Percentiles rank a stretch among this genome's conserved stretches.
Evolutionary conservation across 225 moss, liverwort and hornwort species (phyloP).

Genomic region (Neckera pumila): DNA sequence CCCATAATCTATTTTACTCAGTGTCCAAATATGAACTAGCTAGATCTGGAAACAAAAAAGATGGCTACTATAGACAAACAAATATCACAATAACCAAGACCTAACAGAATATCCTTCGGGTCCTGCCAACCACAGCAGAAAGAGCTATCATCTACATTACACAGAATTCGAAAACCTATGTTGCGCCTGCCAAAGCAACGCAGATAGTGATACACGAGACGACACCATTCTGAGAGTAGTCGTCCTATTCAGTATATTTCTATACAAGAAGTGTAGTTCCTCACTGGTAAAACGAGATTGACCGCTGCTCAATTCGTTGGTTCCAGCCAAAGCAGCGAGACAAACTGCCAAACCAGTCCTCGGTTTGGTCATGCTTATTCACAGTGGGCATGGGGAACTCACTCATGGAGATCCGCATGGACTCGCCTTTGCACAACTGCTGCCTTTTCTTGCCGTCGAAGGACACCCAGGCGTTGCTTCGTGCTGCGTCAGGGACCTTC

Average conservation of each 20-base stretch:
- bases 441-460: conserved; percentile 92
- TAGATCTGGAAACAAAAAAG: not conserved
- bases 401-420: conserved; percentile 79
- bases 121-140: conserved; percentile 4
- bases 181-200: not conserved
- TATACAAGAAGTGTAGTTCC: not conserved
- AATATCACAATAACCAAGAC: not conserved
- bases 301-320: conserved; percentile 52
- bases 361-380: conserved; percentile 87
- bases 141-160: not conserved
- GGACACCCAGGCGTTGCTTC: conserved; percentile 91
- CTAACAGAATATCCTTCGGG: not conserved
- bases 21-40: not conserved
- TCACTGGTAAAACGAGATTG: conserved; percentile 15
- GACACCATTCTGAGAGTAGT: not conserved
- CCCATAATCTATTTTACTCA: conserved; percentile 8
- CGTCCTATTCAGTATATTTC: not conserved
- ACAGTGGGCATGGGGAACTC: conserved; percentile 92
- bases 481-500: conserved; percentile 72
- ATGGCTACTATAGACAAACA: not conserved
- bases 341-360: conserved; percentile 86
- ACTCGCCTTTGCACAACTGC: conserved; percentile 76
- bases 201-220: conserved; percentile 11
- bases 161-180: conserved; percentile 1
- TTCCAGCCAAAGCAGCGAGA: conserved; percentile 89